Percentiles rank a stretch among this genome's conserved stretches.
Conservation (phyloP, 2,329 filamentous ascomycete genomes). For the Ceratocystis smalleyi region DNA sequence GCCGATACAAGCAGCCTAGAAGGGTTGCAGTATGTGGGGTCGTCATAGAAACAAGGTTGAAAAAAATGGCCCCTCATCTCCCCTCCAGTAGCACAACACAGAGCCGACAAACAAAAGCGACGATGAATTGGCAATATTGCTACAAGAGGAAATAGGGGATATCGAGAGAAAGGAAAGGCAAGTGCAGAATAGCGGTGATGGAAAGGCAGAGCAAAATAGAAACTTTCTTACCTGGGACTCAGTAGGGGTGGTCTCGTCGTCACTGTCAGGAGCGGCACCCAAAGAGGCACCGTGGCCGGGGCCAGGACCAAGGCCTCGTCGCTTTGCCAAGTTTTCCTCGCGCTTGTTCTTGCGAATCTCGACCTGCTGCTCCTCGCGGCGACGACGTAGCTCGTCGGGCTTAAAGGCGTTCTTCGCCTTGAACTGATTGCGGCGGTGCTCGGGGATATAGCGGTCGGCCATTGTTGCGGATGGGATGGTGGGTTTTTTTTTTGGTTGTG, state of each 20-base stretch:
- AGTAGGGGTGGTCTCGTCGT: conserved; percentile 88
- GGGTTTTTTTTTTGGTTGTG: background rate
- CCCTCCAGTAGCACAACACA: conserved; percentile 3
- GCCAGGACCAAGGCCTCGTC: conserved; percentile 77
- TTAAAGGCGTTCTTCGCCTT: conserved; percentile 99
- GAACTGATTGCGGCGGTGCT: conserved; percentile 98
- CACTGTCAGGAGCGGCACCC: conserved; percentile 83
- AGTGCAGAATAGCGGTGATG: conserved; percentile 14
- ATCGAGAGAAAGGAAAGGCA: background rate
- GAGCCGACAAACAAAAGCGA: background rate
- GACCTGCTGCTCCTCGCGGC: conserved; percentile 97
- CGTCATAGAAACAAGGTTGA: conserved; percentile 16
- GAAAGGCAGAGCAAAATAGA: background rate
- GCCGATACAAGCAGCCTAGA: background rate
- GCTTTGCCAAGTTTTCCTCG: conserved; percentile 97
- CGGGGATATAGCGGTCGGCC: conserved; percentile 98
- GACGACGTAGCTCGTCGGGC: conserved; percentile 93
- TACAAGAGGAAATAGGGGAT: conserved; percentile 9
- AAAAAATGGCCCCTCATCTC: conserved; percentile 14
- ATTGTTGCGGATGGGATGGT: conserved; percentile 41
- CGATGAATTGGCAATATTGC: background rate
- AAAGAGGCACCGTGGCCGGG: conserved; percentile 69
- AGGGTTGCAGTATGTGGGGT: conserved; percentile 9
- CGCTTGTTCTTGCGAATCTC: conserved; percentile 98
- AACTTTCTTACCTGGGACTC: conserved; percentile 74